Percentiles rank a stretch among this genome's conserved stretches.
Evolutionary conservation across 225 moss, liverwort and hornwort species (phyloP).

Genomic region (Physcomitrium patens): DNA sequence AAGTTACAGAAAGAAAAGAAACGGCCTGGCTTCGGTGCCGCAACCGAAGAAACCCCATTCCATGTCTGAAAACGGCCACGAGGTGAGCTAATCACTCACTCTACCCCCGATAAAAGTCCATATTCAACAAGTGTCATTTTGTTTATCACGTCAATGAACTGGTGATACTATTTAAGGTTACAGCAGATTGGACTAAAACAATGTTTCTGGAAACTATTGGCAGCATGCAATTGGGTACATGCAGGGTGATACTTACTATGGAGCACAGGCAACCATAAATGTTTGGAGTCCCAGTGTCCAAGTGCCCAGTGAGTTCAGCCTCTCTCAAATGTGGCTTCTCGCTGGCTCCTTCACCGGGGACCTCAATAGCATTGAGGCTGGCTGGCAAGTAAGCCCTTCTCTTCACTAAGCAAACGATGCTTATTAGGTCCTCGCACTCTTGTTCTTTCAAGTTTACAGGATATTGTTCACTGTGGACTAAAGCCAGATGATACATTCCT

Average conservation of each 20-base stretch:
- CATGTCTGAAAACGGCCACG: slow-evolving; percentile 44
- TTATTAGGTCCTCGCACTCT: too few relatives aligned
- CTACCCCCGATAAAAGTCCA: too few relatives aligned
- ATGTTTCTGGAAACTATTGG: background rate
- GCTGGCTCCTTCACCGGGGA: slow-evolving; percentile 57
- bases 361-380: slow-evolving; percentile 65
- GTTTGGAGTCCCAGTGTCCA: slow-evolving; percentile 57
- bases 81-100: slow-evolving; percentile 29
- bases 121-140: background rate
- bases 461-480: background rate
- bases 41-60: slow-evolving; percentile 27
- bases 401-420: background rate
- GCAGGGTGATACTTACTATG: slow-evolving; percentile 45
- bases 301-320: slow-evolving; percentile 54
- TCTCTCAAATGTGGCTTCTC: slow-evolving; percentile 58
- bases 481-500: background rate
- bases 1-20: slow-evolving; percentile 34
- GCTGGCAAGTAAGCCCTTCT: slow-evolving; percentile 50
- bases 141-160: too few relatives aligned
- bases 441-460: background rate
- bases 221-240: slow-evolving; percentile 60
- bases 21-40: slow-evolving; percentile 31
- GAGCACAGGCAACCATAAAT: slow-evolving; percentile 54
- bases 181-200: background rate
- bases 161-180: too few relatives aligned